Evolutionary conservation across 306 rosid genomes (phyloP), one percentile per base, ranked within the genome.

Genomic region (Corylus heterophylla): DNA sequence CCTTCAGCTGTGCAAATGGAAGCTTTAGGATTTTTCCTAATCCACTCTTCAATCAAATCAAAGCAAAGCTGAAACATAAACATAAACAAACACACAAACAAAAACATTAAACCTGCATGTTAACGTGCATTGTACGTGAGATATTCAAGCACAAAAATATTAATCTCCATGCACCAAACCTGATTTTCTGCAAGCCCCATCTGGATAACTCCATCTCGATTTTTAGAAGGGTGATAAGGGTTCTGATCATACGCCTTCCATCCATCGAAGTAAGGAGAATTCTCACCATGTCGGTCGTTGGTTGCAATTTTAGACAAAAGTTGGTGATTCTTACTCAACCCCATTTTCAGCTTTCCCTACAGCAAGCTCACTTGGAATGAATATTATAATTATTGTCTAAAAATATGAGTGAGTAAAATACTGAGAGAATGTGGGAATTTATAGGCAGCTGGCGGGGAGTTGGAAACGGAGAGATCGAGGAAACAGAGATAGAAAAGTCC

Each of bases 151-250:
- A 8, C 52, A 17, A 67, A 22, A 47, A 16, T 13, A 42, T 9
- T 45, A 8, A 48, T 48, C 51, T 48, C 12, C 51, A 8, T 8
- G 29, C 25, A 0, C 16, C 50, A 62, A 78, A 92, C 98, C 97
- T 85, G 98, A 64, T 95, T 95, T 80, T 95, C 98, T 9, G 98
- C 92, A 25, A 95, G 95, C 72, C 98, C 98, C 98, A 92, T 91
- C 59, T 95, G 98, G 66, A 95, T 90, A 58, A 95, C 98, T 8
- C 98, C 98, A 0, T 69, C 62, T 2, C 94, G 92, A 68, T 95
- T 95, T 3, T 86, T n/a, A 1, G 63, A 78, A 1, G 86, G 88
- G 73, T 95, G 93, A 74, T 83, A 95, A n/a, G 97, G 98, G 82
- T 95, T 79, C 63, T 18, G 59, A 16, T 95, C 92, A 55, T 95